Evolutionary conservation across 2,329 filamentous ascomycete species (phyloP).

Genomic region (Botrytis fabae): DNA sequence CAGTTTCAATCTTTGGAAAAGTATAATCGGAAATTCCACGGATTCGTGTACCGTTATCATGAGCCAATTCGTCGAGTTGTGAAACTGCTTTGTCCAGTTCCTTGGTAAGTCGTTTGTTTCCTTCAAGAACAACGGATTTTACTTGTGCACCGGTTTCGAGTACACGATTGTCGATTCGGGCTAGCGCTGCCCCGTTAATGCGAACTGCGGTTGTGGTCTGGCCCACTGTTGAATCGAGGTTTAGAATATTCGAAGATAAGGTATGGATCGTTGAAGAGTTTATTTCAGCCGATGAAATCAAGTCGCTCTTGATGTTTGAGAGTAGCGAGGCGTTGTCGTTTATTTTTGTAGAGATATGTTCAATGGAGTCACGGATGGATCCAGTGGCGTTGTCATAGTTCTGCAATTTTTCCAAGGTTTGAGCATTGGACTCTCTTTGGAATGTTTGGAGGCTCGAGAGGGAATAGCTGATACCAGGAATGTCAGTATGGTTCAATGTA

Average conservation of each 20-base stretch:
- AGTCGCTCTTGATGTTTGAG: constrained; percentile 21
- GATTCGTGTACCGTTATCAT: constrained; percentile 30
- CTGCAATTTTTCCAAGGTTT: constrained; percentile 24
- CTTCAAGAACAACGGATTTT: constrained; percentile 28
- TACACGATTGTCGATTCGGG: constrained; percentile 32
- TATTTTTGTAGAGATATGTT: constrained; percentile 24
- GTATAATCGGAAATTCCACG: constrained; percentile 30
- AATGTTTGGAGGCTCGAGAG: constrained; percentile 22
- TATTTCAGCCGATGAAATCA: constrained; percentile 18
- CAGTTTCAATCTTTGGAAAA: constrained; percentile 29
- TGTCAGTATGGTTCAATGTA: constrained; percentile 24
- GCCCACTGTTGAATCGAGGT: constrained; percentile 20
- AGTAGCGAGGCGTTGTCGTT: constrained; percentile 16
- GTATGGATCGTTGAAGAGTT: constrained; percentile 22
- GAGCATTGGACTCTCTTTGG: constrained; percentile 24
- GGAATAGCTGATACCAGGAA: constrained; percentile 25
- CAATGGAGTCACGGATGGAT: constrained; percentile 25
- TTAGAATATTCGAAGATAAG: constrained; percentile 22
- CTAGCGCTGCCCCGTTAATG: constrained; percentile 31
- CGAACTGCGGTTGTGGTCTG: constrained; percentile 29
- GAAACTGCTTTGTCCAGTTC: constrained; percentile 21
- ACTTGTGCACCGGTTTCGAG: constrained; percentile 32
- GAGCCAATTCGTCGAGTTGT: constrained; percentile 29
- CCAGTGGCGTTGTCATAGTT: constrained; percentile 18
- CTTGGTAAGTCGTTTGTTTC: constrained; percentile 24